A percentile compares a stretch with the other conserved stretches of the same genome.
Evolutionary conservation across 441 rosid genomes (phyloP).

Genomic region (Raphanus hybrid): DNA sequence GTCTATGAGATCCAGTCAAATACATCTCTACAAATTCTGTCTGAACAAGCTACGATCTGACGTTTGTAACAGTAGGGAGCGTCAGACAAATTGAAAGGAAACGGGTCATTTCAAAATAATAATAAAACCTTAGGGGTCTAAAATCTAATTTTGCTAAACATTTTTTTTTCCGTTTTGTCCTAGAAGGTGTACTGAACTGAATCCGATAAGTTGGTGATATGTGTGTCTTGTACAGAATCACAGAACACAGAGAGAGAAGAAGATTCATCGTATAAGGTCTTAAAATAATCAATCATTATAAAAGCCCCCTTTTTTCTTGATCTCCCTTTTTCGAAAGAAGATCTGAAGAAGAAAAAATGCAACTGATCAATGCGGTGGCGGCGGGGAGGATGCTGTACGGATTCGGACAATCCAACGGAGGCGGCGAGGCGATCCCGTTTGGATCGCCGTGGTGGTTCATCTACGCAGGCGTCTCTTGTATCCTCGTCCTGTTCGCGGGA

Average conservation of each 20-base stretch:
- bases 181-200: constrained; percentile 22
- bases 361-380: constrained; percentile 60
- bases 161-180: constrained; percentile 5
- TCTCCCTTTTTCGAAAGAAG: background rate
- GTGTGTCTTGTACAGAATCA: constrained; percentile 28
- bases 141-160: background rate
- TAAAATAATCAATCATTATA: constrained; percentile 9
- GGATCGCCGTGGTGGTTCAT: constrained; percentile 63
- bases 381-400: constrained; percentile 57
- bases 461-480: constrained; percentile 68
- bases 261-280: constrained; percentile 1
- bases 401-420: constrained; percentile 44
- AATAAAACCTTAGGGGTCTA: background rate
- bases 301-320: background rate
- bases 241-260: constrained; percentile 3
- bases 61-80: background rate
- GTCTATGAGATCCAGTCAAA: background rate
- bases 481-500: constrained; percentile 68
- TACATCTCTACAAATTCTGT: background rate
- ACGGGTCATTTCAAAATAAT: background rate
- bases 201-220: constrained; percentile 15
- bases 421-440: constrained; percentile 47
- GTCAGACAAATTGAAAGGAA: background rate
- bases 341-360: constrained; percentile 49
- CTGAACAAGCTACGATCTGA: constrained; percentile 16